Evolutionary conservation across 2,329 filamentous ascomycete genomes (phyloP), one percentile per base, ranked within the genome.

Genomic region (Arthroderma sp.): DNA sequence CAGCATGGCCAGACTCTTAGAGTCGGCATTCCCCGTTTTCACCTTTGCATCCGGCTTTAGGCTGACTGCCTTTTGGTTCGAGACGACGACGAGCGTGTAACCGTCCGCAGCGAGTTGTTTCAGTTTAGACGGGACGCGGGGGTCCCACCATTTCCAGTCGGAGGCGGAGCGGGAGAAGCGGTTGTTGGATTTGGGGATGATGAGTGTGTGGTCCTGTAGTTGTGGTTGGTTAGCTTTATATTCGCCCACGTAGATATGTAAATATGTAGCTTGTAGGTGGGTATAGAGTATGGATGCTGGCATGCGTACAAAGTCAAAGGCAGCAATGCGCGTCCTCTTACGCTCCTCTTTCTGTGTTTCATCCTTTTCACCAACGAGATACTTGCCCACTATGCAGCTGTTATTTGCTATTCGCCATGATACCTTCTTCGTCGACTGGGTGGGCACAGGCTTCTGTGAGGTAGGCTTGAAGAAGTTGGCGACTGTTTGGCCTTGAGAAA

Each of bases 81-180:
- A 94, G 54, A 98, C 73, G 52, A 97, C 81, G 17, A 88, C 80
- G 11, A 97, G 73, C 49, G 80, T 80, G 70, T 87, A 94, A 31
- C 86, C 88, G 63, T 93, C 81, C 9, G 81, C 75, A 65, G 88
- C 80, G 1, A 97, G 76, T 59, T 83, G 75, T 62, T 79, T 81
- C 17, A 98, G 70, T 55, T 75, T 81, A 0, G 70, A 72, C 0
- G 89, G 88, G 0, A 97, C 87, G 17, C 73, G 77, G 13, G 73
- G 64, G 68, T 94, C 76, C 89, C 90, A 97, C 93, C 93, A 98
- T 70, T 88, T 89, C 93, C 93, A 98, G 68, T 97, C 91, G 2
- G 77, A 76, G 0, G 84, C 81, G 62, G 83, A 81, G 55, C 79
- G 79, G 2, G 82, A 79, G 66, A 91, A 91, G 54, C 81, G 86